phyloP scores from a whole-genome alignment of 73 alveolate genomes.

The Symbiodinium pilosum region DNA sequence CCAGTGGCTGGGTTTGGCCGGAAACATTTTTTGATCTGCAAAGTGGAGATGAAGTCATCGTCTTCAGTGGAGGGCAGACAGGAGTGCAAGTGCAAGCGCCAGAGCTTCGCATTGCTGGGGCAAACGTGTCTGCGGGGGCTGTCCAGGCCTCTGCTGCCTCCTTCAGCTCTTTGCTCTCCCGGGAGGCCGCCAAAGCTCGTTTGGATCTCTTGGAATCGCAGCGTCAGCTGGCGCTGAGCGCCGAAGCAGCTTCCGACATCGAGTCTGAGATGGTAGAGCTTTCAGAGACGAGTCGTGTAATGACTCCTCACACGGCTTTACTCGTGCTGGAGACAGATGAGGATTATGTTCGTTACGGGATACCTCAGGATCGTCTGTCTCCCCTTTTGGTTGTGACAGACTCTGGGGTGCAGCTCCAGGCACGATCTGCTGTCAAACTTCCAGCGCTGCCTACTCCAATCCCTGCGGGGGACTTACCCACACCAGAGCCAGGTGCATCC shows the following conservation, averaged over 20 bases:
- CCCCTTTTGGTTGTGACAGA: conserved; percentile 44
- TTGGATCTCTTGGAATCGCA: conserved; percentile 57
- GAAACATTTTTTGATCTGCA: conserved; percentile 32
- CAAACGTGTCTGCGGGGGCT: not conserved
- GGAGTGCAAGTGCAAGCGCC: conserved; percentile 57
- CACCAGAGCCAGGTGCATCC: not conserved
- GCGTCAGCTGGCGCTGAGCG: not conserved
- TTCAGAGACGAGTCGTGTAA: conserved; percentile 52
- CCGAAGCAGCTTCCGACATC: not conserved
- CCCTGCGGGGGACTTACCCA: not conserved
- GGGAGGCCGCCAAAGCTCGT: conserved; percentile 88
- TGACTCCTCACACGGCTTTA: conserved; percentile 64
- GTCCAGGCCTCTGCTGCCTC: conserved; percentile 31
- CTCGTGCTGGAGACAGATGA: conserved; percentile 82
- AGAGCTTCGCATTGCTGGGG: conserved; percentile 8
- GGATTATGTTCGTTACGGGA: conserved; percentile 57
- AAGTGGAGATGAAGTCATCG: conserved; percentile 60
- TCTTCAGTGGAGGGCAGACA: conserved; percentile 15
- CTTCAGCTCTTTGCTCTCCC: conserved; percentile 33
- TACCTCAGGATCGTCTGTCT: conserved; percentile 70
- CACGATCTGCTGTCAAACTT: not conserved
- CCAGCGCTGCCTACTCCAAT: conserved; percentile 21
- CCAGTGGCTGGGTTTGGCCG: conserved; percentile 55
- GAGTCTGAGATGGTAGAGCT: conserved; percentile 56
- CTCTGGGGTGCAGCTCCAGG: conserved; percentile 23